Base-by-base conservation (phyloP, 257 asterid genomes). In the Nicotiana tabacum region DNA sequence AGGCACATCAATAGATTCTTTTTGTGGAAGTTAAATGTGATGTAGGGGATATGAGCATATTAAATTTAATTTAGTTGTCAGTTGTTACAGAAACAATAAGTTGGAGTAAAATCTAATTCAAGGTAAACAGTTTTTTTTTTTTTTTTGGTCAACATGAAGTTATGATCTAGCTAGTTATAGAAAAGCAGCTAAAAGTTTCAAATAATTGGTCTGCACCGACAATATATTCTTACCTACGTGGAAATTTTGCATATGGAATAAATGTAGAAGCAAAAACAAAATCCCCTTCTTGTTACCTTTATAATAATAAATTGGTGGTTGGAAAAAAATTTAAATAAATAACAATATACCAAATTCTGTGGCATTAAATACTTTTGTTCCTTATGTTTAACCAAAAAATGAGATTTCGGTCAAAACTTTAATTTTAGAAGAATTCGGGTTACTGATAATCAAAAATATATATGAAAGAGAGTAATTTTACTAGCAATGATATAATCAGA, bases 151-250 rank as follows among this genome's bases (percentile, higher is more conserved):
- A 15, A 13, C 3, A 53, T 53, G 58, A 72, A 2, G 3, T 43
- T 12, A 21, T 21, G 12, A 0, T 13, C 13, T 9, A 69, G 6
- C 1, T 70, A n/a, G 30, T 58, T 58, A 58, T 17, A 5, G n/a
- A 58, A 58, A 58, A 21, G 6, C 18, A 53, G 58, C 58, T 53
- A 46, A 24, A 74, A 27, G 43, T 3, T 8, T 48, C 4, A 13
- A 74, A 51, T 74, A 51, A 51, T 74, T 13, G 80, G 16, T 48
- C 16, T 48, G 80, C 80, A 27, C 80, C 80, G 80, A 48, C 80
- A 74, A 74, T 27, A 74, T 51, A 74, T 48, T 27, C 58, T 74
- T 74, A 27, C 61, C 11, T 15, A 51, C 8, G 80, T 74, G 80
- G 64, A 74, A 74, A 74, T 48, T 5, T n/a, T 74, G 39, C 39